Evolutionary conservation across 805 yeast species (phyloP), one percentile per base, ranked within the genome.

Genomic region (Metschnikowia lunata): DNA sequence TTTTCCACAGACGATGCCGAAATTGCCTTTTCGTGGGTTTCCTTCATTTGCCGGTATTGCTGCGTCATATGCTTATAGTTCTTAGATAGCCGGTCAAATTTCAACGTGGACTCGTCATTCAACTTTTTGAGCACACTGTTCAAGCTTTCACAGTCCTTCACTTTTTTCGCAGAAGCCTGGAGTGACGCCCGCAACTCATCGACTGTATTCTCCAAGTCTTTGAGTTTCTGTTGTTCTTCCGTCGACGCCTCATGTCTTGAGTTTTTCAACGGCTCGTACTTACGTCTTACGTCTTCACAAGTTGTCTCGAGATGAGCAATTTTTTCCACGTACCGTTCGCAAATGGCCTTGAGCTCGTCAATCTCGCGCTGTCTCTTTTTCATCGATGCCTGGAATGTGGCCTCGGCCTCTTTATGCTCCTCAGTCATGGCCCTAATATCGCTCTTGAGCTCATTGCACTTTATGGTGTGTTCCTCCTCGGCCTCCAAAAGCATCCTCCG

Each of bases 61-160:
- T 72, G 78, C 0, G 86, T 72, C n/a, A 83, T 56, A 12, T 75
- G 54, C 60, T 81, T 84, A 63, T 83, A 85, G 55, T 81, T 85
- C 56, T 82, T 84, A n/a, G 82, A 76, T 37, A 85, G 56, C 51
- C 88, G 72, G 36, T 84, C 86, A 39, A 82, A 66, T 57, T 85
- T 86, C 54, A 79, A 70, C 27, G 74, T 76, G n/a, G 81, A 63
- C 43, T 86, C 93, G 31, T 82, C 87, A 52, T 83, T 83, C 28
- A 81, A 59, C 43, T 69, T 74, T 62, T 80, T 80, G 53, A 85
- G 64, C n/a, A 75, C 69, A 14, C 56, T 55, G 47, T 81, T 80
- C 47, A 78, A 44, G 15, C 63, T 67, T 49, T 85, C 89, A 38
- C 72, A 66, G 30, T 83, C 88, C 18, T 75, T 74, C 23, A 75